phyloP scores from a whole-genome alignment of 176 grass and related monocot species.

The Avena sativa region DNA sequence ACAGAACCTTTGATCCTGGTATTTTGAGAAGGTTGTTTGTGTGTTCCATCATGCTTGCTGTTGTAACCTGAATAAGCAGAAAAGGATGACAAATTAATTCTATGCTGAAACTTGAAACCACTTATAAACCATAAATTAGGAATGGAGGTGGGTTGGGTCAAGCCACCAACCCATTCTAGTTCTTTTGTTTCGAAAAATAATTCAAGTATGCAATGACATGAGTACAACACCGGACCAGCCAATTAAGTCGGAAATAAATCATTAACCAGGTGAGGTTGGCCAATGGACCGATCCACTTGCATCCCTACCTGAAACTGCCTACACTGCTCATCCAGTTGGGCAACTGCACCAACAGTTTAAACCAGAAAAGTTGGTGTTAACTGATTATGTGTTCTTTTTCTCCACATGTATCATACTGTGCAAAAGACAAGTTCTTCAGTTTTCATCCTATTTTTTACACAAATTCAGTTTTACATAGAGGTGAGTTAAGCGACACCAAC shows the following conservation, averaged over 20 bases:
- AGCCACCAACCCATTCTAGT: neutral
- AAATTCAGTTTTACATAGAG: slow-evolving; percentile 10
- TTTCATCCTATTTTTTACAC: neutral
- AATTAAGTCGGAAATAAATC: neutral
- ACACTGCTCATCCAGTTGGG: neutral
- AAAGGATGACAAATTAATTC: slow-evolving; percentile 6
- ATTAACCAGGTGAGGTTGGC: neutral
- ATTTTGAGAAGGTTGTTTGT: slow-evolving; percentile 81
- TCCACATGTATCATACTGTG: neutral
- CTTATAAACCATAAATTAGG: neutral
- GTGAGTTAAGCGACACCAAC: neutral
- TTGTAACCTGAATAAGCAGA: slow-evolving; percentile 65
- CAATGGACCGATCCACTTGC: neutral
- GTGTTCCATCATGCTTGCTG: slow-evolving; percentile 80
- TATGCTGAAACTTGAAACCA: neutral
- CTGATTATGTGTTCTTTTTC: neutral
- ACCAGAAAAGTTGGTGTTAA: neutral
- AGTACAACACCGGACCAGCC: neutral
- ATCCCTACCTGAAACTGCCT: neutral
- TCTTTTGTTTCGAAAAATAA: neutral
- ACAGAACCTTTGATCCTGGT: slow-evolving; percentile 88
- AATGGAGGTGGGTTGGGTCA: neutral
- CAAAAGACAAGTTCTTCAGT: slow-evolving; percentile 13
- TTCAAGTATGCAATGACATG: neutral
- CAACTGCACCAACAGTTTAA: slow-evolving; percentile 21